Conservation (phyloP, 2,329 filamentous ascomycete species). For the Verticillium nubilum region DNA sequence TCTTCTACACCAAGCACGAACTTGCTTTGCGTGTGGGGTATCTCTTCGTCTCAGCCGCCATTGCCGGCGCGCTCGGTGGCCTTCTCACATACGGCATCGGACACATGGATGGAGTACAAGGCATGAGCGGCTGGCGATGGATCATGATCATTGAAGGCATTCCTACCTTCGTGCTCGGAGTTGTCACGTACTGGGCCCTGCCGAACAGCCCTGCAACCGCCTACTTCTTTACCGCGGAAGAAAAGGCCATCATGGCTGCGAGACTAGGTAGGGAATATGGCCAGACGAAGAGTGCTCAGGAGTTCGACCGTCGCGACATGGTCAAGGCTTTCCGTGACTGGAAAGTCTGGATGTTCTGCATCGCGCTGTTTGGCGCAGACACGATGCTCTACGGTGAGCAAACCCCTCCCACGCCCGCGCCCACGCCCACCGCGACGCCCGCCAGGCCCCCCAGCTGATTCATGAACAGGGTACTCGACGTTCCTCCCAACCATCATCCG, state of each 20-base stretch:
- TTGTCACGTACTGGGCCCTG: constrained; percentile 45
- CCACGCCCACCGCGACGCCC: neutral
- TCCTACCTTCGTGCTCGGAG: constrained; percentile 43
- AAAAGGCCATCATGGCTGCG: constrained; percentile 25
- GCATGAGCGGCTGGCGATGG: constrained; percentile 65
- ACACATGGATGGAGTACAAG: constrained; percentile 62
- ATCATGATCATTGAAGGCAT: constrained; percentile 56
- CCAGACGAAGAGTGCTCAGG: constrained; percentile 36
- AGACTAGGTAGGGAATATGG: constrained; percentile 35
- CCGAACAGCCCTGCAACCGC: constrained; percentile 42
- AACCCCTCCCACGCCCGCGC: neutral
- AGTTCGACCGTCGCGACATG: constrained; percentile 56
- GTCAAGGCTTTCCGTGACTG: constrained; percentile 64
- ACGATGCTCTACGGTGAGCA: constrained; percentile 65
- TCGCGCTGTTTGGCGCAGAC: constrained; percentile 67
- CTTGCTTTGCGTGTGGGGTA: constrained; percentile 68
- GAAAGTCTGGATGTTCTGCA: constrained; percentile 67
- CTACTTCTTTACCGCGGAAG: constrained; percentile 16
- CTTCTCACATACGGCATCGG: constrained; percentile 70
- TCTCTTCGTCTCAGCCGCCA: constrained; percentile 64
- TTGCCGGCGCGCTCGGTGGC: constrained; percentile 68
- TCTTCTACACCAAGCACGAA: constrained; percentile 72
- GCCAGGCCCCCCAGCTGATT: neutral
- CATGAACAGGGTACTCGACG: constrained; percentile 44
- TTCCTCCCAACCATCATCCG: constrained; percentile 62